Base-by-base conservation (phyloP, 2,329 filamentous ascomycete species). In the Byssochlamys sp. region DNA sequence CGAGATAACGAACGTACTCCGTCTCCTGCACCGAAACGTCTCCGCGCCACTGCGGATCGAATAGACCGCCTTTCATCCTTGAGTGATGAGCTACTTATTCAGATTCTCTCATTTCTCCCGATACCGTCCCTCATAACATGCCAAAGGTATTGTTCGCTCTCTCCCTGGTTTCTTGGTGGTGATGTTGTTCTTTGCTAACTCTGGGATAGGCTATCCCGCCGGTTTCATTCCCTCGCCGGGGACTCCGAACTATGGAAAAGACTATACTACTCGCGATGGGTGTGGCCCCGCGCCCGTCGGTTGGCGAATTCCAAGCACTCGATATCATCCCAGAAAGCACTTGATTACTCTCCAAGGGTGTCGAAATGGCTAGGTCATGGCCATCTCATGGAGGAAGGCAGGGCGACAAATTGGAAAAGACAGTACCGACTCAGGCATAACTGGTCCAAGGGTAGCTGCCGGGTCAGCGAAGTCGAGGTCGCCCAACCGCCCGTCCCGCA, bases 161-260 rank as follows among this genome's bases (percentile, higher is more conserved):
- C 29, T 54, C 39, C 35, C 6, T 31, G 12, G 25, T 19, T 39
- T 39, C 9, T 29, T 55, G 53, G 12, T 48, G n/a, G 53, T 65
- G 4, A 9, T 6, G 29, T 4, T 14, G 48, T 26, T 31, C 28
- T 27, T 19, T 35, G 25, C 25, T 59, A 24, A 61, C 33, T 53
- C 33, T 29, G 26, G 35, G 28, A 10, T 51, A 73, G 66, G 55
- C 50, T 73, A n/a, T 96, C 90, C 1, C 84, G 77, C 56, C 89
- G 88, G 59, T 88, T 95, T 67, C 80, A 85, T 64, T 79, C 79
- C 45, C 80, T 97, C 19, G 82, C 89, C 6, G 80, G 82, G 56
- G 94, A 97, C 71, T 87, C 88, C 0, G 90, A 96, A 69, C 77
- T 97, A 57, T 99, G 94, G 94, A 94, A 92, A 71, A 81, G 82